These are phyloP conservation scores for Madurella fahalii DNA, from an alignment of 2,329 filamentous ascomycete genomes.

Conservation along the genomic window DNA sequence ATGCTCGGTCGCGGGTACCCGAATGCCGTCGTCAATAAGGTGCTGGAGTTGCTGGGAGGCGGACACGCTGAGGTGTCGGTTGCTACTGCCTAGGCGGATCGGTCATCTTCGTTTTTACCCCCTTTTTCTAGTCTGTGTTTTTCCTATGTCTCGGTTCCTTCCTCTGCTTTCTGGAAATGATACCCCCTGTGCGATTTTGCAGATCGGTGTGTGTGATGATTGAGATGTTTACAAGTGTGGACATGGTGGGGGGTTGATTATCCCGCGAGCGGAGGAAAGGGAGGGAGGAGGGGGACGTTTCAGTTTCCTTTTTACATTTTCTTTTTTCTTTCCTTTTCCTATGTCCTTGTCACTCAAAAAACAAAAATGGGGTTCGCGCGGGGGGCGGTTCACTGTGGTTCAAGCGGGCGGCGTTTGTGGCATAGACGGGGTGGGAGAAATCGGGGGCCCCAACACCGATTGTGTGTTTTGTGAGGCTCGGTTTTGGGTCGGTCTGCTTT, in stretches of 20 bases:
- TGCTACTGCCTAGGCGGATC: slow-evolving; percentile 3
- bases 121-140: background rate
- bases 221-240: background rate
- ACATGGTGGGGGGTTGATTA: background rate
- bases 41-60: slow-evolving; percentile 78
- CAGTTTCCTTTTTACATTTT: background rate
- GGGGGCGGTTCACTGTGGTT: background rate
- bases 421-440: slow-evolving; percentile 2
- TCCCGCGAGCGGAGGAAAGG: slow-evolving; percentile 1
- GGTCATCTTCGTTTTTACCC: background rate
- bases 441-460: slow-evolving; percentile 9
- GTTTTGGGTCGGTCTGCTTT: background rate
- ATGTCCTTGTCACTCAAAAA: background rate
- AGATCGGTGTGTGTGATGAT: background rate
- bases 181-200: slow-evolving; percentile 17
- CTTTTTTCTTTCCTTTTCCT: background rate
- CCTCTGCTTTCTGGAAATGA: slow-evolving; percentile 17
- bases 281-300: background rate
- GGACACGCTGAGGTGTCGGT: slow-evolving; percentile 37
- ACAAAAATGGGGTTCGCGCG: slow-evolving; percentile 1
- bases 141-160: slow-evolving; percentile 6
- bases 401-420: slow-evolving; percentile 8
- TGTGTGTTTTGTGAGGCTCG: slow-evolving; percentile 11
- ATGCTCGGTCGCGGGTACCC: slow-evolving; percentile 90
- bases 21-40: slow-evolving; percentile 86